Percentiles rank a stretch among this genome's conserved stretches.
Conservation (phyloP, 2,329 filamentous ascomycete species). For the Alternaria brassicae region DNA sequence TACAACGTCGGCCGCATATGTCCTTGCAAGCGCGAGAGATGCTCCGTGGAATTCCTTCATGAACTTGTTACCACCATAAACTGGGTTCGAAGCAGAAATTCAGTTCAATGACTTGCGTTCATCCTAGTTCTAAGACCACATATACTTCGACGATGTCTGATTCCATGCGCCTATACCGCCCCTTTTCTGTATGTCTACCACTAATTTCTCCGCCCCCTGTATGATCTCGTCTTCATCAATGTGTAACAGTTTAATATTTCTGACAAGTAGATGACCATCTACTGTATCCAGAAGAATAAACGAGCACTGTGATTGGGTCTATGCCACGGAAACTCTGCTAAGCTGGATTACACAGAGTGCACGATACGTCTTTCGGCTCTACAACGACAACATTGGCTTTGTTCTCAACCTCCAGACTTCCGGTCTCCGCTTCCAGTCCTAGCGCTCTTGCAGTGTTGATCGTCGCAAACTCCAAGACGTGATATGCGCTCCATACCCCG, state of each 20-base stretch:
- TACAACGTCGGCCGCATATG: not conserved
- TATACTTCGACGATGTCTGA: slow-evolving; percentile 37
- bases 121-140: slow-evolving; percentile 12
- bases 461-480: slow-evolving; percentile 33
- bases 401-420: slow-evolving; percentile 52
- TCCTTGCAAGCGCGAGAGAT: not conserved
- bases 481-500: slow-evolving; percentile 25
- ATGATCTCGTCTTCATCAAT: slow-evolving; percentile 18
- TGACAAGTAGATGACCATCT: slow-evolving; percentile 25
- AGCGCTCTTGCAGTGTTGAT: slow-evolving; percentile 36
- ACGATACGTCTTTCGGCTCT: slow-evolving; percentile 42
- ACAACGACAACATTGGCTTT: slow-evolving; percentile 53
- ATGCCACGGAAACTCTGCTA: slow-evolving; percentile 39
- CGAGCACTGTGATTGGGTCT: slow-evolving; percentile 46
- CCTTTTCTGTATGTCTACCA: slow-evolving; percentile 23
- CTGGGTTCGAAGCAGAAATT: slow-evolving; percentile 18
- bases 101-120: slow-evolving; percentile 19
- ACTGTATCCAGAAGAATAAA: slow-evolving; percentile 28
- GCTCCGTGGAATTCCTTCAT: slow-evolving; percentile 10
- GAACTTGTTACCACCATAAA: slow-evolving; percentile 15
- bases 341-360: slow-evolving; percentile 50
- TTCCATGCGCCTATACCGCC: slow-evolving; percentile 27
- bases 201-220: slow-evolving; percentile 15
- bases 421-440: slow-evolving; percentile 48
- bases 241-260: slow-evolving; percentile 14